Base-by-base conservation (phyloP, 495 filamentous ascomycete species). In the Bathelium albidoporum region DNA sequence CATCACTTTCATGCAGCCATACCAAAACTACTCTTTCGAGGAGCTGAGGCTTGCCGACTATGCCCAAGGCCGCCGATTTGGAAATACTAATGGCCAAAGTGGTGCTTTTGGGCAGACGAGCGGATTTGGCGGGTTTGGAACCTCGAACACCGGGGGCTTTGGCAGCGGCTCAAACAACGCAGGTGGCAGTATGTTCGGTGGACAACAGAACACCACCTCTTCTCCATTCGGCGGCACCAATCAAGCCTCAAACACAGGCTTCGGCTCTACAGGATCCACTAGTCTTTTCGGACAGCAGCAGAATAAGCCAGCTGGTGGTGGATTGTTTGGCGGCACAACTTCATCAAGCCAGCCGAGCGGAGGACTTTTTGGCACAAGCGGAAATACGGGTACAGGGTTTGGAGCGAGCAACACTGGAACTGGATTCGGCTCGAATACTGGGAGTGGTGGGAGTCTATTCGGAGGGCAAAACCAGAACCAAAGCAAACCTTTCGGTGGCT, bases 1-100 rank as follows among this genome's bases (percentile, higher is more conserved):
- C 68, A 88, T 98, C 65, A 83, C 84, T 16, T 95, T 96, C 68
- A 87, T 88, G 81, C 85, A 85, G 55, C 84, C 90, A 0, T 97
- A 96, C 76, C 84, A 83, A 72, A 91, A 91, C 65, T 96, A 84
- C 74, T 96, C 90, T 3, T 84, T 89, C 39, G 94, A 98, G 73
- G 94, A 98, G 74, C 75, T 98, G 53, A 84, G 94, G 70, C 73
- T 95, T 62, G 89, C 83, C 36, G 94, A 98, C 76, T 98, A 97
- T 75, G 83, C 85, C 61, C 86, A 89, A 78, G 94, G 94, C 28
- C 83, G 94, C 62, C 84, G 86, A 39, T 88, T 79, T 67, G 94
- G 91, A 9, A 93, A 90, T 67, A 80, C 82, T 24, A 89, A 88
- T 62, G 90, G 89, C 59, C 87, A 89, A 71, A 82, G 87, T 45